Evolutionary conservation across 2,329 filamentous ascomycete species (phyloP).

Genomic region (Juglanconis sp.): DNA sequence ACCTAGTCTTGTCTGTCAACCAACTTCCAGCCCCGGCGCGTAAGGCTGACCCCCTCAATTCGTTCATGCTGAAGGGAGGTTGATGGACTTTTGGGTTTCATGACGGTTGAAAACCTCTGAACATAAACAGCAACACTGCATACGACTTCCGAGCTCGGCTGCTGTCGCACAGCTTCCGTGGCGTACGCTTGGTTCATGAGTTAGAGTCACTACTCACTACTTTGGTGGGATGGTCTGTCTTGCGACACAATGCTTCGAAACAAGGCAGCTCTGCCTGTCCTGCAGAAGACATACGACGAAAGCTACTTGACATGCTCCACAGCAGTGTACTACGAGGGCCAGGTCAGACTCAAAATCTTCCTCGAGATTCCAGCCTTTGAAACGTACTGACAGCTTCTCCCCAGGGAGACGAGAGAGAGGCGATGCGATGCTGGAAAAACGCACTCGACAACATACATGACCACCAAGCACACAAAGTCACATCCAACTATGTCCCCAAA

Average conservation of each 20-base stretch:
- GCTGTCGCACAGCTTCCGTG: not conserved
- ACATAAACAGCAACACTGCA: not conserved
- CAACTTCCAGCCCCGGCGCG: not conserved
- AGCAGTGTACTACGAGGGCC: constrained; percentile 91
- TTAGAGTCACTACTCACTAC: not conserved
- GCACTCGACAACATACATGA: constrained; percentile 88
- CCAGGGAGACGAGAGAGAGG: constrained; percentile 87
- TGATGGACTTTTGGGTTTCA: not conserved
- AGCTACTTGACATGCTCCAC: constrained; percentile 93
- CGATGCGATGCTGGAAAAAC: constrained; percentile 82
- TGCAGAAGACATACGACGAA: constrained; percentile 98
- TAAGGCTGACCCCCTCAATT: not conserved
- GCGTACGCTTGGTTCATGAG: constrained; percentile 9
- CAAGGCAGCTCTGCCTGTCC: constrained; percentile 57
- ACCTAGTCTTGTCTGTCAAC: not conserved
- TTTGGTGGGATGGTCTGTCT: constrained; percentile 8
- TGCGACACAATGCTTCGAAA: constrained; percentile 49
- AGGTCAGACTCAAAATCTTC: constrained; percentile 53
- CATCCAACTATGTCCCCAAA: constrained; percentile 65
- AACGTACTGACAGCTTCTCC: not conserved
- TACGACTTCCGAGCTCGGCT: not conserved
- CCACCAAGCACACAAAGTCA: constrained; percentile 73
- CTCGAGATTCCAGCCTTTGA: not conserved
- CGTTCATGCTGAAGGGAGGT: not conserved
- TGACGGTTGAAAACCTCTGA: not conserved